A percentile compares a stretch with the other conserved stretches of the same genome.
Conservation (phyloP, 129 eudicot genomes). For the Pseudognaphalium luteoalbum region DNA sequence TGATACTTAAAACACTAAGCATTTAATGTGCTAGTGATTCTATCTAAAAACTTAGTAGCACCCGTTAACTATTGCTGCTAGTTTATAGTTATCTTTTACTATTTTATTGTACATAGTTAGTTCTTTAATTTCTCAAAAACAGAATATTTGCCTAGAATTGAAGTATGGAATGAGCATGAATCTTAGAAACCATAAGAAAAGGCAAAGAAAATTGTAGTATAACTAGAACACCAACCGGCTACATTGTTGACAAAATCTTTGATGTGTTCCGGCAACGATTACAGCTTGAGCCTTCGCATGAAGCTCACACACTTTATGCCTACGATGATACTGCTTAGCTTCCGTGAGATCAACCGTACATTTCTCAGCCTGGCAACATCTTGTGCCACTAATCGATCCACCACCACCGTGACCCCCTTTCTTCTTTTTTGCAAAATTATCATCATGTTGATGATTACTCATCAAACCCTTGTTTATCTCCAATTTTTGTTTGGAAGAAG, state of each 20-base stretch:
- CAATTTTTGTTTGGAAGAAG: conserved; percentile 23
- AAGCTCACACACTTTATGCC: conserved; percentile 76
- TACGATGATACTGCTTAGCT: conserved; percentile 66
- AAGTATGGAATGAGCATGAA: neutral
- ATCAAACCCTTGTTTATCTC: conserved; percentile 20
- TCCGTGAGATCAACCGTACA: conserved; percentile 56
- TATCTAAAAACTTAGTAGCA: no score
- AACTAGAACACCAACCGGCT: conserved; percentile 48
- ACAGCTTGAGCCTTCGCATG: conserved; percentile 76
- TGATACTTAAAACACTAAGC: no score
- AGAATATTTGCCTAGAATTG: no score
- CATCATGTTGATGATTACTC: conserved; percentile 10
- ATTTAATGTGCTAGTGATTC: no score
- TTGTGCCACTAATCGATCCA: conserved; percentile 32
- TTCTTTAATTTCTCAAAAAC: no score
- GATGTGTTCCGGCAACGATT: conserved; percentile 55
- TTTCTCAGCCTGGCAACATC: conserved; percentile 70
- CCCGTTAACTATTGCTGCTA: no score
- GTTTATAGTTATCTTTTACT: no score
- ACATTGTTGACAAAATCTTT: conserved; percentile 83
- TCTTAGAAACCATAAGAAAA: no score
- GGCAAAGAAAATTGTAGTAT: neutral
- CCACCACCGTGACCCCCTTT: conserved; percentile 27
- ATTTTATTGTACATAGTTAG: no score
- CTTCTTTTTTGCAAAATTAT: conserved; percentile 20